These are phyloP conservation scores for Didymella arachidicola DNA, from an alignment of 2,329 filamentous ascomycete species.

Conservation along the genomic window DNA sequence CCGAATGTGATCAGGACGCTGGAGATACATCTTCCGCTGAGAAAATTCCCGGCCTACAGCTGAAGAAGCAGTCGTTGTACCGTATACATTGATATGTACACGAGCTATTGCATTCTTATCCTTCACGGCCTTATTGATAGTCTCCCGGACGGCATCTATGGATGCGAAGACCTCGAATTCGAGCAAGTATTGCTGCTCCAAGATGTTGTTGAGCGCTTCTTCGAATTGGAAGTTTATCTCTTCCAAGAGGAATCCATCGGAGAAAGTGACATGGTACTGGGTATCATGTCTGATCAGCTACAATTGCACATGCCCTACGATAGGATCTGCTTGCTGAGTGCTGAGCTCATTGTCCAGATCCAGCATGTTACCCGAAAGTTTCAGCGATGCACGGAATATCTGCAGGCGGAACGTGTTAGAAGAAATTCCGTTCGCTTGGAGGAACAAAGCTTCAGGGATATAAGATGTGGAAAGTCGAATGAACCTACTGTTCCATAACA, in stretches of 20 bases:
- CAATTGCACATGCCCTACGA: slow-evolving; percentile 31
- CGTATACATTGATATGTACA: slow-evolving; percentile 40
- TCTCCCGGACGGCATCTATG: slow-evolving; percentile 30
- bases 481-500: too few species aligned
- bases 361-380: slow-evolving; percentile 36
- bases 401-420: slow-evolving; percentile 2
- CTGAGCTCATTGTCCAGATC: slow-evolving; percentile 28
- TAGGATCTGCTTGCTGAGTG: slow-evolving; percentile 7
- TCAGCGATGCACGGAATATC: slow-evolving; percentile 31
- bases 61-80: slow-evolving; percentile 11
- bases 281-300: slow-evolving; percentile 18
- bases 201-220: slow-evolving; percentile 26
- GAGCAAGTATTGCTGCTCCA: slow-evolving; percentile 23
- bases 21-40: slow-evolving; percentile 35
- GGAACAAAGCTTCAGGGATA: too few species aligned
- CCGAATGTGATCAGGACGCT: slow-evolving; percentile 31
- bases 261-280: slow-evolving; percentile 27
- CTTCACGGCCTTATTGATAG: slow-evolving; percentile 29
- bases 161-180: slow-evolving; percentile 38
- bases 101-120: slow-evolving; percentile 38
- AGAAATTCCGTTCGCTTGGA: too few species aligned
- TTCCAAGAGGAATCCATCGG: slow-evolving; percentile 24
- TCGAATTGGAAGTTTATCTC: slow-evolving; percentile 34
- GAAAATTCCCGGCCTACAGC: slow-evolving; percentile 32
- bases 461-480: too few species aligned